A percentile compares a stretch with the other conserved stretches of the same genome.
Conservation (phyloP, 2,329 filamentous ascomycete genomes). For the Trichoderma guizhouense region DNA sequence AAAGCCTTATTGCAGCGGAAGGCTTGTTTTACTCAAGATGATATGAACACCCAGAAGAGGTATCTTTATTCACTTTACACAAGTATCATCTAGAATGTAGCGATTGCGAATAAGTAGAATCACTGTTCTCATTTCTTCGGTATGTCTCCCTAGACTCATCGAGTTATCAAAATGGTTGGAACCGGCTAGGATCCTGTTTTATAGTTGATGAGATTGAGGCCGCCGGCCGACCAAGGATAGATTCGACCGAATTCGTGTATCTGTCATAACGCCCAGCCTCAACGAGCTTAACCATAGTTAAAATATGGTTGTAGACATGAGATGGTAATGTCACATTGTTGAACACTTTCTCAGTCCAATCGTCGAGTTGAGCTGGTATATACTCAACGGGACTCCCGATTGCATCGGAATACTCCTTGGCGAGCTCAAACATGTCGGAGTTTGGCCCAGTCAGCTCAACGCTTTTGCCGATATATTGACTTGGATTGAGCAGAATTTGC, state of each 20-base stretch:
- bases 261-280: neutral
- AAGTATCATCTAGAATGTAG: neutral
- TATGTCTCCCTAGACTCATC: neutral
- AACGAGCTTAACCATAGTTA: neutral
- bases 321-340: neutral
- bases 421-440: neutral
- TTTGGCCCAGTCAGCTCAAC: neutral
- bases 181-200: neutral
- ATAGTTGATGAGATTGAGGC: neutral
- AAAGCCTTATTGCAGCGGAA: too few species aligned
- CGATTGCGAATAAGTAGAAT: neutral
- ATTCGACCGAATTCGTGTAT: neutral
- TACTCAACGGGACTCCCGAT: neutral
- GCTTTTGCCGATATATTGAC: neutral
- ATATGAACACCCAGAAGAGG: too few species aligned
- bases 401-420: neutral
- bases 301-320: neutral
- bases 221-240: neutral
- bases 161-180: neutral
- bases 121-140: neutral
- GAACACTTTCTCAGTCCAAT: neutral
- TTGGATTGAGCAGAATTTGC: neutral
- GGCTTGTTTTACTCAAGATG: too few species aligned
- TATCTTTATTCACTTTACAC: too few species aligned
- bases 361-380: neutral